phyloP scores from a whole-genome alignment of 2,329 filamentous ascomycete species.

The Aspergillus novoparasiticus region DNA sequence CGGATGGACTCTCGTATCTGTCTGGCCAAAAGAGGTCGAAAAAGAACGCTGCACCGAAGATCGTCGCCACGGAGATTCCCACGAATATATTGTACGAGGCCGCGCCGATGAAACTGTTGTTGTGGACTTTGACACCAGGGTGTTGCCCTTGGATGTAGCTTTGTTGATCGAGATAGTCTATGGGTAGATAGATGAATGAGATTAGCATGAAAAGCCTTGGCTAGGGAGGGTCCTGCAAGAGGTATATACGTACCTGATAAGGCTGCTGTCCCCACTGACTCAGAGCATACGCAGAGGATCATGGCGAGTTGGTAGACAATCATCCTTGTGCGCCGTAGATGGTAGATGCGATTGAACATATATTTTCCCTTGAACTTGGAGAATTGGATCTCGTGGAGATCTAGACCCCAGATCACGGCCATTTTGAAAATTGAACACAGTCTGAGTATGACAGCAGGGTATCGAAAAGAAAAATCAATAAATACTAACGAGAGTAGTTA shows the following conservation, averaged over 20 bases:
- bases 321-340: slow-evolving; percentile 60
- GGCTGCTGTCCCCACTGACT: slow-evolving; percentile 59
- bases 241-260: slow-evolving; percentile 50
- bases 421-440: slow-evolving; percentile 22
- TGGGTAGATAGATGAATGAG: no score
- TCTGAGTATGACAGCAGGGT: no score
- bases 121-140: slow-evolving; percentile 50
- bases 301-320: slow-evolving; percentile 62
- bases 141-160: slow-evolving; percentile 46
- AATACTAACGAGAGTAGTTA: no score
- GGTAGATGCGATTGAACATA: slow-evolving; percentile 60
- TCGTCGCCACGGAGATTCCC: slow-evolving; percentile 58
- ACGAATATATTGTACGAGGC: slow-evolving; percentile 62
- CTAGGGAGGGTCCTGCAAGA: no score
- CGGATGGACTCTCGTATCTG: slow-evolving; percentile 50
- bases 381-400: slow-evolving; percentile 61
- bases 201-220: no score
- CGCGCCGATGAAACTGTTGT: slow-evolving; percentile 59
- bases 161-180: slow-evolving; percentile 60
- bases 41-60: slow-evolving; percentile 63
- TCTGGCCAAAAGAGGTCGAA: slow-evolving; percentile 65
- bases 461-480: no score
- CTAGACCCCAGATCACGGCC: slow-evolving; percentile 60
- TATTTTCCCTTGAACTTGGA: slow-evolving; percentile 59
- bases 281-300: slow-evolving; percentile 60